Conservation (phyloP, 2,329 filamentous ascomycete genomes). For the Rhynchosporium agropyri region DNA sequence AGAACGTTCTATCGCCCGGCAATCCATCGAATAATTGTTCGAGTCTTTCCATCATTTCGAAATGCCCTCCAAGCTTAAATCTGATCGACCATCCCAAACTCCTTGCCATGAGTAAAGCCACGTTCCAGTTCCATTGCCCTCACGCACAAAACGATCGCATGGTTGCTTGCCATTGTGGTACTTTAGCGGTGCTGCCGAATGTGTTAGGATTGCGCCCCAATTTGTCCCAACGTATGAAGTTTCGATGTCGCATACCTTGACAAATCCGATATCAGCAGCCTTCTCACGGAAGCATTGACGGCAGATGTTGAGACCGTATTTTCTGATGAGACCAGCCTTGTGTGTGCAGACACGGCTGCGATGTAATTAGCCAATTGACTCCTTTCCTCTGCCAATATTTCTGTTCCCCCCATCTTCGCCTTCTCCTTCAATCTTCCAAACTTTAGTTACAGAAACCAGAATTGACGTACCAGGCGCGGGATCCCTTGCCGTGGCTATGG, state of each 20-base stretch:
- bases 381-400: neutral
- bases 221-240: neutral
- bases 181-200: slow-evolving; percentile 38
- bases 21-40: slow-evolving; percentile 27
- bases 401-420: neutral
- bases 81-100: slow-evolving; percentile 33
- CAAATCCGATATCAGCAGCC: slow-evolving; percentile 71
- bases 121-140: slow-evolving; percentile 24
- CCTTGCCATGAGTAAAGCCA: slow-evolving; percentile 33
- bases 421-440: neutral
- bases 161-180: slow-evolving; percentile 18
- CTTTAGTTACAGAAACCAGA: neutral
- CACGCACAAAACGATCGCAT: slow-evolving; percentile 28
- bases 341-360: slow-evolving; percentile 83
- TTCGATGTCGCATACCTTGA: slow-evolving; percentile 56
- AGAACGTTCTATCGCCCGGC: slow-evolving; percentile 29
- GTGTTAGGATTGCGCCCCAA: slow-evolving; percentile 6
- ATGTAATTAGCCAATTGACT: slow-evolving; percentile 24
- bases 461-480: slow-evolving; percentile 82
- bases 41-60: slow-evolving; percentile 26
- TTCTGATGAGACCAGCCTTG: slow-evolving; percentile 98
- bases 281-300: slow-evolving; percentile 80
- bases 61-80: slow-evolving; percentile 25
- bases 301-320: slow-evolving; percentile 94
- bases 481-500: slow-evolving; percentile 95